Percentiles rank a stretch among this genome's conserved stretches.
phyloP scores from a whole-genome alignment of 2,329 filamentous ascomycete species.

The Zymoseptoria passerinii region DNA sequence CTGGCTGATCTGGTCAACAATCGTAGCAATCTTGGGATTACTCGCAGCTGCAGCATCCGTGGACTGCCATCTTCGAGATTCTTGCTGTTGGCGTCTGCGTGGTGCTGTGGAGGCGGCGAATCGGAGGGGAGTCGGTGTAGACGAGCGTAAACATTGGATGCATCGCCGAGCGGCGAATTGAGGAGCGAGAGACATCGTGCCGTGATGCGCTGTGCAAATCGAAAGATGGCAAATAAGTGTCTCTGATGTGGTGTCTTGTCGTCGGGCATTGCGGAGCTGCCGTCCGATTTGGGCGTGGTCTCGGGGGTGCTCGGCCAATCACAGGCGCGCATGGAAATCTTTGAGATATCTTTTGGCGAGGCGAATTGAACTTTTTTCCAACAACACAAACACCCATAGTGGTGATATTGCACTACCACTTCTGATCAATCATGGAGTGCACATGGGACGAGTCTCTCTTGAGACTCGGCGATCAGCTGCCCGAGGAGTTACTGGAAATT shows the following conservation, averaged over 20 bases:
- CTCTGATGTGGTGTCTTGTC: too few species aligned
- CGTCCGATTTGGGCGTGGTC: background rate
- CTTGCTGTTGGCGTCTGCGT: conserved; percentile 17
- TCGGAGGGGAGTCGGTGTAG: conserved; percentile 16
- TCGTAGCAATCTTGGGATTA: conserved; percentile 69
- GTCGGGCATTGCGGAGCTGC: background rate
- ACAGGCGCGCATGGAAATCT: background rate
- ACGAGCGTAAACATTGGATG: conserved; percentile 30
- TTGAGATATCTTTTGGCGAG: background rate
- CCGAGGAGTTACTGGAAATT: conserved; percentile 59
- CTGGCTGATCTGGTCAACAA: conserved; percentile 98
- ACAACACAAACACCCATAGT: background rate
- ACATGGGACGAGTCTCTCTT: conserved; percentile 24
- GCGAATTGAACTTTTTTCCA: conserved; percentile 4
- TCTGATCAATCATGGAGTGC: conserved; percentile 21
- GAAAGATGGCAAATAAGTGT: background rate
- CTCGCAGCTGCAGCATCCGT: conserved; percentile 55
- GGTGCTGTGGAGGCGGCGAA: conserved; percentile 20
- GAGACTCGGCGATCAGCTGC: conserved; percentile 48
- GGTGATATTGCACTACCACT: background rate
- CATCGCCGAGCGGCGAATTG: conserved; percentile 39
- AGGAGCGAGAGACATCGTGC: conserved; percentile 38
- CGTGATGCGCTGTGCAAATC: background rate
- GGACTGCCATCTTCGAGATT: conserved; percentile 73
- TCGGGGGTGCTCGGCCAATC: background rate